Conservation (phyloP, 2,329 filamentous ascomycete genomes). For the Fusarium transvaalense region DNA sequence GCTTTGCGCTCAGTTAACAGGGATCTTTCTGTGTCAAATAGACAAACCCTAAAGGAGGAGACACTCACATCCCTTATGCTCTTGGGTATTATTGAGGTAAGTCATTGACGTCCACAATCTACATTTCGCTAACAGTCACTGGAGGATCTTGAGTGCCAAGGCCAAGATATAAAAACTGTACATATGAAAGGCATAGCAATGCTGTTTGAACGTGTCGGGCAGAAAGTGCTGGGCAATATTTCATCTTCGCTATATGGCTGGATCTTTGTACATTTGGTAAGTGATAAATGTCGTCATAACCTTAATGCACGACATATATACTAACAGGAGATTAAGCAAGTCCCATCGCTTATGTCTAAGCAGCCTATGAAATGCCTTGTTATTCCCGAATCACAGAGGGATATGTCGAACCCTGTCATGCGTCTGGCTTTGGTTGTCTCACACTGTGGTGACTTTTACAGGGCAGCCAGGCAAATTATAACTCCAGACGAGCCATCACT, state of each 20-base stretch:
- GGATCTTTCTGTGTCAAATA: constrained; percentile 18
- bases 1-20: constrained; percentile 25
- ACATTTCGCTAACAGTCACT: not conserved
- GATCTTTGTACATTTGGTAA: constrained; percentile 32
- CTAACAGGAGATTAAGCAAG: constrained; percentile 20
- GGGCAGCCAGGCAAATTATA: constrained; percentile 16
- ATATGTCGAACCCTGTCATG: constrained; percentile 7
- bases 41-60: constrained; percentile 22
- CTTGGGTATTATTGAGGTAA: constrained; percentile 29
- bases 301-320: not conserved
- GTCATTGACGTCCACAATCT: not conserved
- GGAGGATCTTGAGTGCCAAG: constrained; percentile 35
- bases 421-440: constrained; percentile 12
- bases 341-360: constrained; percentile 12
- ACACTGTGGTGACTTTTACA: constrained; percentile 29
- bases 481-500: not conserved
- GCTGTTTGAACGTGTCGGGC: constrained; percentile 23
- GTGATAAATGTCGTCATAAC: not conserved
- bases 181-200: constrained; percentile 31
- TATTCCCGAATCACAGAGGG: constrained; percentile 4
- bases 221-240: constrained; percentile 14
- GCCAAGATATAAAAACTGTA: constrained; percentile 20
- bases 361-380: constrained; percentile 23
- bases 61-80: constrained; percentile 32
- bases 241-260: constrained; percentile 8